These are phyloP conservation scores for Psilocybe tampanensis DNA, from an alignment of 768 basidiomycete genomes.

Conservation along the genomic window DNA sequence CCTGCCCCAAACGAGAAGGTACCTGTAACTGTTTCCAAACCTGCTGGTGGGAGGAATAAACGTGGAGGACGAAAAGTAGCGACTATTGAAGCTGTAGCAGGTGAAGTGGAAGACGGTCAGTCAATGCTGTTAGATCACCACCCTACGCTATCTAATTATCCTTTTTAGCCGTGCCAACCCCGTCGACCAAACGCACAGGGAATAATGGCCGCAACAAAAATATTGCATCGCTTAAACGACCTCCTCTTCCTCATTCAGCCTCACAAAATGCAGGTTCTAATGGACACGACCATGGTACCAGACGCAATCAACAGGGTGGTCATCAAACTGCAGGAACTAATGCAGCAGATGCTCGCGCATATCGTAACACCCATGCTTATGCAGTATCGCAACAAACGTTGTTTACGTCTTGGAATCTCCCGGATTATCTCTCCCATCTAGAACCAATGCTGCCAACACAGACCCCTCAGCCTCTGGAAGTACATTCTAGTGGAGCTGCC, in stretches of 20 bases:
- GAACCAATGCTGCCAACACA: constrained; percentile 81
- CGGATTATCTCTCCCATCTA: constrained; percentile 91
- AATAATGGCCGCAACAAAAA: constrained; percentile 42
- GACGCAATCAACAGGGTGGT: constrained; percentile 50
- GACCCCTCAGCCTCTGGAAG: constrained; percentile 72
- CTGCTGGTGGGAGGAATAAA: constrained; percentile 36
- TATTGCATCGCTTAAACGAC: constrained; percentile 41
- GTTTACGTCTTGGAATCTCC: constrained; percentile 87
- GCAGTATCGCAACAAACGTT: constrained; percentile 78
- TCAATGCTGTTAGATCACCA: not conserved
- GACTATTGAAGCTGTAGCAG: constrained; percentile 32
- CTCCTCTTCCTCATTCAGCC: constrained; percentile 27
- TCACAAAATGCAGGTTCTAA: constrained; percentile 27
- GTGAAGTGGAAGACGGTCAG: constrained; percentile 68
- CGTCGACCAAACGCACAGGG: constrained; percentile 37
- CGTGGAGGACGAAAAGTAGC: constrained; percentile 47
- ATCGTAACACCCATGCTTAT: constrained; percentile 80
- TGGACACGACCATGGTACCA: constrained; percentile 46
- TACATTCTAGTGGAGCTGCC: constrained; percentile 47
- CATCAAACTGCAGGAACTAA: constrained; percentile 39
- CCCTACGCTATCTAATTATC: not conserved
- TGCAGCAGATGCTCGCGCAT: constrained; percentile 61
- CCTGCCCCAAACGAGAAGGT: constrained; percentile 37
- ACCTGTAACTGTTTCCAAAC: constrained; percentile 23
- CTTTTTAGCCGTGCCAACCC: not conserved